Percentiles rank a stretch among this genome's conserved stretches.
Evolutionary conservation across 352 stramenopile species (phyloP).

Genomic region (Globisporangium cederbergense): DNA sequence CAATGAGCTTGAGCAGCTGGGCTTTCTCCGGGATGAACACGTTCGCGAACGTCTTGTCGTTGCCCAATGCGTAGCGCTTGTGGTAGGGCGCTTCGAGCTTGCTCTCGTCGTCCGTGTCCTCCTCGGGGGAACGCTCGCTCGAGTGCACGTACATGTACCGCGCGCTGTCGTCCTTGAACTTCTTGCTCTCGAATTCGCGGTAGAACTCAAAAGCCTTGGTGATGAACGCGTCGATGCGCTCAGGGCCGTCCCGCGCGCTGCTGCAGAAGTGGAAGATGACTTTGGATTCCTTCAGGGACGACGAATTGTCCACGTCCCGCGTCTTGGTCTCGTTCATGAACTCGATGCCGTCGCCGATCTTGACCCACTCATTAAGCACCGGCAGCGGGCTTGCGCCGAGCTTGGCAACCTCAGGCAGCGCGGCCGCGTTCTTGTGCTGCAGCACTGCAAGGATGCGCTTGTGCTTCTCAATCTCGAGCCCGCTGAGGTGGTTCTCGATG

Average conservation of each 20-base stretch:
- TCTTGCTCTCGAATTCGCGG: constrained; percentile 22
- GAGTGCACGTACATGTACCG: constrained; percentile 46
- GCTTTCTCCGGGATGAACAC: constrained; percentile 81
- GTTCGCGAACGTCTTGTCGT: constrained; percentile 79
- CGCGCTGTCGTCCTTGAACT: constrained; percentile 28
- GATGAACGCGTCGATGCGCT: constrained; percentile 34
- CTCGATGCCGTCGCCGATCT: constrained; percentile 21
- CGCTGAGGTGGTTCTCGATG: constrained; percentile 2
- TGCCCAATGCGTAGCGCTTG: constrained; percentile 67
- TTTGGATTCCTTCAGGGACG: constrained; percentile 11
- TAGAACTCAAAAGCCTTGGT: constrained; percentile 31
- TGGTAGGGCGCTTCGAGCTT: constrained; percentile 22
- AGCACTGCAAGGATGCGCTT: constrained; percentile 7
- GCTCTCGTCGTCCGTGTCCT: constrained; percentile 11
- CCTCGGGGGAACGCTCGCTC: constrained; percentile 15
- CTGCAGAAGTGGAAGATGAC: constrained; percentile 24
- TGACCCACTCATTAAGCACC: constrained; percentile 27
- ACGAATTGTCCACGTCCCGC: constrained; percentile 11
- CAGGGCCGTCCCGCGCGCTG: constrained; percentile 19
- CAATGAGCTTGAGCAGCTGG: constrained; percentile 46
- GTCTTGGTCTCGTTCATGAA: constrained; percentile 31
- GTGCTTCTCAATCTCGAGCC: constrained; percentile 9
- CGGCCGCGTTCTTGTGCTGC: constrained; percentile 1
- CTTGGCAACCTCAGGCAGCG: constrained; percentile 1
- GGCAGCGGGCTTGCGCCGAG: constrained; percentile 17